Conservation (phyloP, 2,329 filamentous ascomycete genomes). For the Triangularia setosa region DNA sequence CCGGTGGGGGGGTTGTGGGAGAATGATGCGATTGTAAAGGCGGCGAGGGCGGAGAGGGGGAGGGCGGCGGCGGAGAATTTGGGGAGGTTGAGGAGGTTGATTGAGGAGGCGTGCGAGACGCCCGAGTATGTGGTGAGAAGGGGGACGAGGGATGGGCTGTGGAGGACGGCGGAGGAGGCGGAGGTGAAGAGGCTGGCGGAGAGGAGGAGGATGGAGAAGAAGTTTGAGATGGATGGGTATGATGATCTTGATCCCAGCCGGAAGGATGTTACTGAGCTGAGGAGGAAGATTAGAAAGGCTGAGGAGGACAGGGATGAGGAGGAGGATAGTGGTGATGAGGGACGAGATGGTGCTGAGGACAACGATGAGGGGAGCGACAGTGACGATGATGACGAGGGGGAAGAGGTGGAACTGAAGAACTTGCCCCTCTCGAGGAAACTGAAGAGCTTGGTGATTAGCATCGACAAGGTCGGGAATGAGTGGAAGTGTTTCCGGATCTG, state of each 20-base stretch:
- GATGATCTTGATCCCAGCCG: neutral
- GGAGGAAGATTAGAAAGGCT: neutral
- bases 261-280: neutral
- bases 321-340: neutral
- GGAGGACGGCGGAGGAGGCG: constrained; percentile 10
- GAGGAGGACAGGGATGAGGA: neutral
- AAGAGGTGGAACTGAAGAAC: neutral
- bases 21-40: constrained; percentile 20
- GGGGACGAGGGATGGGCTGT: neutral
- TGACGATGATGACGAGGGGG: neutral
- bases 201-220: constrained; percentile 9
- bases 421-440: neutral
- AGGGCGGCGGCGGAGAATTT: constrained; percentile 7
- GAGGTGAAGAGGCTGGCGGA: constrained; percentile 12
- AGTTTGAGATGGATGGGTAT: constrained; percentile 16
- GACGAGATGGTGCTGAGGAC: neutral
- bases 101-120: constrained; percentile 24
- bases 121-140: constrained; percentile 21
- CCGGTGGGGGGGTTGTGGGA: constrained; percentile 6
- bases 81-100: constrained; percentile 21
- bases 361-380: neutral
- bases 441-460: constrained; percentile 16
- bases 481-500: constrained; percentile 15
- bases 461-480: constrained; percentile 8
- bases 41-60: constrained; percentile 15